Percentiles rank a stretch among this genome's conserved stretches.
Evolutionary conservation across 768 basidiomycete species (phyloP).

Genomic region (Cyclocybe cylindracea): DNA sequence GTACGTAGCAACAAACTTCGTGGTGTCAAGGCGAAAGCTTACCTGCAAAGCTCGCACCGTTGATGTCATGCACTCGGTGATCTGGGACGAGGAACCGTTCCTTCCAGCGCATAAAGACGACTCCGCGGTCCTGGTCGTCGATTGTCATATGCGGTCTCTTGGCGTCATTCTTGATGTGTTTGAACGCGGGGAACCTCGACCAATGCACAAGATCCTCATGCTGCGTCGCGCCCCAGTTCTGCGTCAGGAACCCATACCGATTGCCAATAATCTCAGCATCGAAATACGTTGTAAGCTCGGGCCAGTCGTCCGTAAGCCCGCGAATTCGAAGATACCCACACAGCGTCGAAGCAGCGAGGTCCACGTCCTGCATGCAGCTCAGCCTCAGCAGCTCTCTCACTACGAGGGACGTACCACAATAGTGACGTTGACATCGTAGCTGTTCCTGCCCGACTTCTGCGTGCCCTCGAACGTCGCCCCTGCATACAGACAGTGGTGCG

Average conservation of each 20-base stretch:
- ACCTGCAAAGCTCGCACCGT: constrained; percentile 95
- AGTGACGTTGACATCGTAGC: constrained; percentile 92
- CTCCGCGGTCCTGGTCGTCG: constrained; percentile 72
- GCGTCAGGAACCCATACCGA: constrained; percentile 88
- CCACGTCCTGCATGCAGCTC: constrained; percentile 66
- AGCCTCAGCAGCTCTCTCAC: constrained; percentile 5
- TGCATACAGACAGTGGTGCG: constrained; percentile 81
- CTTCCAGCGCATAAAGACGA: constrained; percentile 97
- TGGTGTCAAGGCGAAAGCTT: constrained; percentile 24
- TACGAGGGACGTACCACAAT: constrained; percentile 70
- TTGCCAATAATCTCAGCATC: constrained; percentile 95
- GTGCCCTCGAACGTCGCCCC: constrained; percentile 89
- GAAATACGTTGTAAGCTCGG: constrained; percentile 95
- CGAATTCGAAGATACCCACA: constrained; percentile 94
- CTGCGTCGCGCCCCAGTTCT: constrained; percentile 89
- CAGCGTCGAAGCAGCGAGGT: constrained; percentile 81
- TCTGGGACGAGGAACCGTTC: constrained; percentile 96
- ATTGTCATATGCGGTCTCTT: constrained; percentile 79
- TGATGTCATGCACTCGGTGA: constrained; percentile 91
- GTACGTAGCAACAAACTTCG: constrained; percentile 1
- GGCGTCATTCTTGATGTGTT: constrained; percentile 77
- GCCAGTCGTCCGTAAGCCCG: constrained; percentile 91
- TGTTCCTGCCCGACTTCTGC: constrained; percentile 91
- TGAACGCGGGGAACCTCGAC: constrained; percentile 90
- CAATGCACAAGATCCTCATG: constrained; percentile 94